Evolutionary conservation across 208 protist species (phyloP).

Genomic region (Blechomonas ayalai): DNA sequence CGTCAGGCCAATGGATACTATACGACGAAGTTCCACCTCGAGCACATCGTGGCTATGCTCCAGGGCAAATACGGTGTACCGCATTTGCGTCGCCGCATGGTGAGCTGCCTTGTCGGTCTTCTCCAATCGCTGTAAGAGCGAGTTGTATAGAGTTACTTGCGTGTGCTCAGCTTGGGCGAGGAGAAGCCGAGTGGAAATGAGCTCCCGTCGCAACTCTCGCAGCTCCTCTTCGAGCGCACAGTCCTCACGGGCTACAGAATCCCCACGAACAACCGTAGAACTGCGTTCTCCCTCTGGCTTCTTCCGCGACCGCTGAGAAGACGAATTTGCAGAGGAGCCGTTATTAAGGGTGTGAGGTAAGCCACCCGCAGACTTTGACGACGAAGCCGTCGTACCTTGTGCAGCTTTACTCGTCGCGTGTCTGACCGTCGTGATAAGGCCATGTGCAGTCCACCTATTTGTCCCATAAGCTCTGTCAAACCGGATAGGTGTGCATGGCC

Average conservation of each 20-base stretch:
- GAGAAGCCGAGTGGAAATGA: constrained; percentile 47
- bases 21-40: constrained; percentile 64
- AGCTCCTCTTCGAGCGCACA: constrained; percentile 12
- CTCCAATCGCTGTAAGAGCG: constrained; percentile 31
- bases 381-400: not conserved
- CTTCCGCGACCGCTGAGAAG: too few species aligned
- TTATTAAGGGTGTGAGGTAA: too few species aligned
- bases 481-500: too few species aligned
- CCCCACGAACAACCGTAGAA: not conserved
- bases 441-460: too few species aligned
- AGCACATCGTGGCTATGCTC: constrained; percentile 48
- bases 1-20: constrained; percentile 39
- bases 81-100: constrained; percentile 36
- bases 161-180: constrained; percentile 20
- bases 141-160: constrained; percentile 5
- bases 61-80: constrained; percentile 73
- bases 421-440: not conserved
- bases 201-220: constrained; percentile 18
- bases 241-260: too few species aligned
- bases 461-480: too few species aligned
- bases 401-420: not conserved
- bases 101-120: constrained; percentile 41
- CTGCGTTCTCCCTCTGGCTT: too few species aligned
- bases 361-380: too few species aligned
- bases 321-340: too few species aligned